These are phyloP conservation scores for Kwoniella dejecticola DNA, from an alignment of 768 basidiomycete species.

Conservation along the genomic window DNA sequence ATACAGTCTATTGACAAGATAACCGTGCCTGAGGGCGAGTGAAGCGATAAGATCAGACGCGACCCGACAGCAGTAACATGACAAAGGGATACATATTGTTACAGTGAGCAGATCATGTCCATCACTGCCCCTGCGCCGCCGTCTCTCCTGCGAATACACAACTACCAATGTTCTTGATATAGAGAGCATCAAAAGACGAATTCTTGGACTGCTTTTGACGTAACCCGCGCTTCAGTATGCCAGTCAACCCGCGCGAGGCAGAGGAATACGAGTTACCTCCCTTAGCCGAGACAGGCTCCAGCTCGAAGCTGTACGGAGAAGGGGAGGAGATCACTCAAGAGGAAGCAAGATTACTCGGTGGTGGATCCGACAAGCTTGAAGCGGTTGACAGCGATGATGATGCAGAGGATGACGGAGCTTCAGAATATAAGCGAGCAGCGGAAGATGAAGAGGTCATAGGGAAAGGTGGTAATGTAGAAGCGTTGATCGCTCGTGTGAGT, in stretches of 20 bases:
- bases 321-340: slow-evolving; percentile 14
- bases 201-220: no score
- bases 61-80: background rate
- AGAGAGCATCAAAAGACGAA: no score
- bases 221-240: background rate
- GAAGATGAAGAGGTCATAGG: slow-evolving; percentile 37
- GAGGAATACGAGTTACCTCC: slow-evolving; percentile 51
- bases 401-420: slow-evolving; percentile 14
- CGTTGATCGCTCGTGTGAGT: slow-evolving; percentile 49
- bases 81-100: no score
- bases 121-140: no score
- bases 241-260: slow-evolving; percentile 33
- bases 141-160: no score
- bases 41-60: background rate
- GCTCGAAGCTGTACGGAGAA: background rate
- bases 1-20: background rate
- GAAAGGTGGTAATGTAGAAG: slow-evolving; percentile 46
- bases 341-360: slow-evolving; percentile 16
- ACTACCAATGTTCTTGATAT: no score
- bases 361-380: background rate
- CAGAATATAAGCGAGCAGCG: slow-evolving; percentile 2
- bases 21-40: background rate
- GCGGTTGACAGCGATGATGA: background rate
- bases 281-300: background rate
- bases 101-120: no score